phyloP scores from a whole-genome alignment of 2,329 filamentous ascomycete genomes.

The Penicillium concentricum region DNA sequence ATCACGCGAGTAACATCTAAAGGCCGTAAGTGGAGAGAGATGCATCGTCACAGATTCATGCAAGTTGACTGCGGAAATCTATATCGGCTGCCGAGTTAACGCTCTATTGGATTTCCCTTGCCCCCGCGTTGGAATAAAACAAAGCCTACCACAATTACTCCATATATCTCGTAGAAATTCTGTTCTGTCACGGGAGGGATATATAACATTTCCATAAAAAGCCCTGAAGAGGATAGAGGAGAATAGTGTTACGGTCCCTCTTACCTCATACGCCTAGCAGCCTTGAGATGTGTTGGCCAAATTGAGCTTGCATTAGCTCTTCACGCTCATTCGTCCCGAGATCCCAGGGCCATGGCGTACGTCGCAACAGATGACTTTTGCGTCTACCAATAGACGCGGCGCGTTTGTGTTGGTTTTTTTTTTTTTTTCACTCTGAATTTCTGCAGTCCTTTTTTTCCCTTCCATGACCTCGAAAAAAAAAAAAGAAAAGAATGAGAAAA shows the following conservation, averaged over 20 bases:
- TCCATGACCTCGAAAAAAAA: not conserved
- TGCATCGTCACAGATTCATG: not conserved
- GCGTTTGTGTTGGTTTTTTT: slow-evolving; percentile 28
- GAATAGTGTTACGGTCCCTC: not conserved
- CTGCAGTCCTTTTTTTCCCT: not conserved
- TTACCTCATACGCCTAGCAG: slow-evolving; percentile 1
- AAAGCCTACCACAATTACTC: too few species aligned
- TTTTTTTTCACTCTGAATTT: not conserved
- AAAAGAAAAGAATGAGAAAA: not conserved
- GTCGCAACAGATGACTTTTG: slow-evolving; percentile 23
- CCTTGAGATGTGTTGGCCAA: slow-evolving; percentile 21
- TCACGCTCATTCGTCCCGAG: slow-evolving; percentile 13
- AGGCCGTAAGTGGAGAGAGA: slow-evolving; percentile 1
- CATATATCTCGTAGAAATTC: too few species aligned
- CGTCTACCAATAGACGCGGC: slow-evolving; percentile 26
- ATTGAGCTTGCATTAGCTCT: slow-evolving; percentile 24
- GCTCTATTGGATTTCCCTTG: not conserved
- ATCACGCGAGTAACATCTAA: slow-evolving; percentile 3
- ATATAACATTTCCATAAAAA: too few species aligned
- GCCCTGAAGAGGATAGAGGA: not conserved
- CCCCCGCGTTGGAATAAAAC: not conserved
- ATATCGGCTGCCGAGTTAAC: slow-evolving; percentile 7
- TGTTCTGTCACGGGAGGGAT: too few species aligned
- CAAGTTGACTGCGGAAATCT: slow-evolving; percentile 8
- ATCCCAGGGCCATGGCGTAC: slow-evolving; percentile 21